Conservation (phyloP, 2,329 filamentous ascomycete genomes). For the Calonectria pteridis region DNA sequence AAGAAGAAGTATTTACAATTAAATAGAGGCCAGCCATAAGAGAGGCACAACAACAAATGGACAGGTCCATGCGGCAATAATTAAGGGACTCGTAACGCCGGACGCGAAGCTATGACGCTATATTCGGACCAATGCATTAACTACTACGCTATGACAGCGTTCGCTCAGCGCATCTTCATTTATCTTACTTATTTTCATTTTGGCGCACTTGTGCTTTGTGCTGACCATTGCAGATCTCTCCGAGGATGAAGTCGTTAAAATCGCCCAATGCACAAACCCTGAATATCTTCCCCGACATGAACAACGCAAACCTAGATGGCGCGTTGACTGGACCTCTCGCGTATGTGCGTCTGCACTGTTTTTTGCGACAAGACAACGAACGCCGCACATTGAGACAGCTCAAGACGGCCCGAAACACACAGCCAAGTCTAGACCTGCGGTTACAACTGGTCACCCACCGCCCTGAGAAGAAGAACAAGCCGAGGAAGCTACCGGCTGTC, state of each 20-base stretch:
- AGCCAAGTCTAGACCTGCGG: not conserved
- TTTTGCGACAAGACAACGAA: not conserved
- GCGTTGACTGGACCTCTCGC: not conserved
- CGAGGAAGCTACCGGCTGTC: not conserved
- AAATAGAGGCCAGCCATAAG: not conserved
- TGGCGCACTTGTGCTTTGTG: not conserved
- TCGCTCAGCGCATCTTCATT: not conserved
- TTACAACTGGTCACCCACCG: not conserved
- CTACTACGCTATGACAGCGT: not conserved
- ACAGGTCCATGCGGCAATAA: not conserved
- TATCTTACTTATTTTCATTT: not conserved
- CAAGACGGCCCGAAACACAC: not conserved
- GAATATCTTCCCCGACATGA: not conserved
- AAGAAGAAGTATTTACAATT: not conserved
- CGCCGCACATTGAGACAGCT: not conserved
- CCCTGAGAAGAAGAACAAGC: not conserved
- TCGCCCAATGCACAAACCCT: not conserved
- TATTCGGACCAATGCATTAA: not conserved
- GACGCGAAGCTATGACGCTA: not conserved
- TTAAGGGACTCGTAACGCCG: not conserved
- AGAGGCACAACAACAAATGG: not conserved
- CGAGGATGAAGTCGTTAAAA: not conserved
- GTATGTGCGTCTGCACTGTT: not conserved
- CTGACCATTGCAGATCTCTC: not conserved
- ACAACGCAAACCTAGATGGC: not conserved